These are phyloP conservation scores for Cordyceps militaris DNA, from an alignment of 2,329 filamentous ascomycete genomes.

Conservation along the genomic window DNA sequence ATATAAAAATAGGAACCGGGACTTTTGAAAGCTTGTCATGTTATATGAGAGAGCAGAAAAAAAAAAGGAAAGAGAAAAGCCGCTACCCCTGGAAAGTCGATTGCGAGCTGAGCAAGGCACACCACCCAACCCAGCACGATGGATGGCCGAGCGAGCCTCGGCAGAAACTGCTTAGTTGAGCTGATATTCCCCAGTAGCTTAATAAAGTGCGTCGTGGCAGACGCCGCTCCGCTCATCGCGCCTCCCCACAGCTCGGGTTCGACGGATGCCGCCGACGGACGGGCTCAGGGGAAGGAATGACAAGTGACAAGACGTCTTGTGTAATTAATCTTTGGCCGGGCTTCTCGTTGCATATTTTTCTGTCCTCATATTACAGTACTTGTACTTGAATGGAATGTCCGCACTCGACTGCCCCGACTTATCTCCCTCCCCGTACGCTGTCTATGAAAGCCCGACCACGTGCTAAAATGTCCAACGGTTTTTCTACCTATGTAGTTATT, in stretches of 20 bases:
- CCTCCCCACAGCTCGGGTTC: background rate
- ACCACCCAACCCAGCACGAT: background rate
- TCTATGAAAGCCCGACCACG: background rate
- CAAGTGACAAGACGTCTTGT: too few species aligned
- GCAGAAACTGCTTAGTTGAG: background rate
- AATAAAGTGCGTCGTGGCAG: background rate
- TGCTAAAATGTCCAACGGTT: background rate
- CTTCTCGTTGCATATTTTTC: background rate
- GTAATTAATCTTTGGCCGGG: too few species aligned
- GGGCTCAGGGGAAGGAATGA: background rate
- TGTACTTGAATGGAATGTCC: too few species aligned
- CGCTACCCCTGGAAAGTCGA: background rate
- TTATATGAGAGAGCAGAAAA: background rate
- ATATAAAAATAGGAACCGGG: background rate
- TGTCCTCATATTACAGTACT: too few species aligned
- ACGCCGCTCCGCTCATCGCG: background rate
- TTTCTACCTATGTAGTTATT: too few species aligned
- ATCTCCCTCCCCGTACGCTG: too few species aligned
- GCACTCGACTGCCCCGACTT: too few species aligned
- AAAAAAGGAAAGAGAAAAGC: background rate
- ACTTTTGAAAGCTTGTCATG: background rate
- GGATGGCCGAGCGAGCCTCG: background rate
- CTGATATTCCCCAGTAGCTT: background rate
- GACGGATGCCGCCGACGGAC: background rate
- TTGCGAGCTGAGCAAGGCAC: background rate